Evolutionary conservation across 805 yeast species (phyloP), one percentile per base, ranked within the genome.

Genomic region (Zygosaccharomyces kombuchaensis): DNA sequence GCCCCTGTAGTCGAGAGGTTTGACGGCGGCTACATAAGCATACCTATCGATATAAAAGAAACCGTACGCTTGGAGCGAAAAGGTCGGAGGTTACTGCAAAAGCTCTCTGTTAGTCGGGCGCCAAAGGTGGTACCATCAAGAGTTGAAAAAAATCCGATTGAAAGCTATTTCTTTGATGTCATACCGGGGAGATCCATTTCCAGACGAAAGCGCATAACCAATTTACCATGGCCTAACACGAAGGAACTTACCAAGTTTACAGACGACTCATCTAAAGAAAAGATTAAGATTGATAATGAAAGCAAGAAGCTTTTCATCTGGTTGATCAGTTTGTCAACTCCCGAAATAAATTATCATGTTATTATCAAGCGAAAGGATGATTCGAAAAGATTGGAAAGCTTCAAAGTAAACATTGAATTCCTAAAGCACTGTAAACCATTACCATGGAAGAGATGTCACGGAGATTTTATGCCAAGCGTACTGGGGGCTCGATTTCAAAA

Each of bases 11-110:
- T 21, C 6, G 1, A 19, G 17, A 23, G n/a, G 9, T 3, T 16
- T 16, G 43, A 32, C 14, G 47, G 57, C 57, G 57, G 55, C 51
- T 53, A 51, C 46, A 17, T 16, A 19, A 17, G 6, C 10, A 14
- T 36, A 2, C 13, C n/a, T 21, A 27, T 23, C 34, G 44, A 22
- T 5, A 7, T 36, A 3, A 54, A 32, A 22, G 58, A 54, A 40
- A 44, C 35, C 36, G 14, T 54, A 9, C 32, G 10, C 23, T 29
- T 54, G 21, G 37, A 31, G 16, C 48, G 30, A 27, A 44, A 38
- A 36, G 36, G 45, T 6, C 50, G 40, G 40, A 35, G 34, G n/a
- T 21, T 43, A n/a, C 43, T 54, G 38, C 43, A 40, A 16, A 34
- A 21, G 14, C 9, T 38, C n/a, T 35, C 31, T 4, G 14, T 13